Conservation (phyloP, 176 grass and related monocot species). For the Leersia perrieri region DNA sequence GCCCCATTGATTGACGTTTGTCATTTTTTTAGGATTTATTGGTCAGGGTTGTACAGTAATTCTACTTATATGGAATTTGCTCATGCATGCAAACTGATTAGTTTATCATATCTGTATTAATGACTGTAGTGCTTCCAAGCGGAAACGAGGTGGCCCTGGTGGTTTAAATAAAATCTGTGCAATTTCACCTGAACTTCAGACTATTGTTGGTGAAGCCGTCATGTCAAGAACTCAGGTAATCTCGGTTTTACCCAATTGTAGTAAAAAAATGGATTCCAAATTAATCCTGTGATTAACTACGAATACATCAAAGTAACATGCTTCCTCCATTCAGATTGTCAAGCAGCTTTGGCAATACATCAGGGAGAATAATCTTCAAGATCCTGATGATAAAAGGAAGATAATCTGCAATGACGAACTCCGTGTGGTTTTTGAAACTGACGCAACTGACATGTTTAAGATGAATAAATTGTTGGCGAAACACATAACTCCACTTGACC, state of each 20-base stretch:
- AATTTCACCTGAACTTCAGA: conserved; percentile 95
- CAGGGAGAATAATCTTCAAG: conserved; percentile 96
- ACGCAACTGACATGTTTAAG: conserved; percentile 98
- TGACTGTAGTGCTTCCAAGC: conserved; percentile 49
- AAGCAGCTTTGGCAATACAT: conserved; percentile 98
- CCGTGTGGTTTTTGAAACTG: conserved; percentile 83
- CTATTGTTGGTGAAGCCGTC: conserved; percentile 83
- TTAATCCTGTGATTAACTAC: not conserved
- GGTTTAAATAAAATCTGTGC: conserved; percentile 96
- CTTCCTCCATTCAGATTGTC: conserved; percentile 70
- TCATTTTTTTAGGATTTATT: not conserved
- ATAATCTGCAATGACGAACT: conserved; percentile 99
- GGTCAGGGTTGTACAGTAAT: not conserved
- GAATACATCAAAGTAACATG: conserved; percentile 25
- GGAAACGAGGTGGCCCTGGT: conserved; percentile 89
- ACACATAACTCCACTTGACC: conserved; percentile 86
- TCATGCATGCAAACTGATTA: conserved; percentile 5
- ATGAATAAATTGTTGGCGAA: conserved; percentile 99
- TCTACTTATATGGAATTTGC: not conserved
- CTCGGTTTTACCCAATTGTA: not conserved
- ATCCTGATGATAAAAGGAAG: conserved; percentile 97
- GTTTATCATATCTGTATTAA: conserved; percentile 17
- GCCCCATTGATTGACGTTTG: not conserved
- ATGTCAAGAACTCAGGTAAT: conserved; percentile 98
- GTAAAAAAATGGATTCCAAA: not conserved